phyloP scores from a whole-genome alignment of 2,329 filamentous ascomycete genomes.

The Colletotrichum neosansevieriae region DNA sequence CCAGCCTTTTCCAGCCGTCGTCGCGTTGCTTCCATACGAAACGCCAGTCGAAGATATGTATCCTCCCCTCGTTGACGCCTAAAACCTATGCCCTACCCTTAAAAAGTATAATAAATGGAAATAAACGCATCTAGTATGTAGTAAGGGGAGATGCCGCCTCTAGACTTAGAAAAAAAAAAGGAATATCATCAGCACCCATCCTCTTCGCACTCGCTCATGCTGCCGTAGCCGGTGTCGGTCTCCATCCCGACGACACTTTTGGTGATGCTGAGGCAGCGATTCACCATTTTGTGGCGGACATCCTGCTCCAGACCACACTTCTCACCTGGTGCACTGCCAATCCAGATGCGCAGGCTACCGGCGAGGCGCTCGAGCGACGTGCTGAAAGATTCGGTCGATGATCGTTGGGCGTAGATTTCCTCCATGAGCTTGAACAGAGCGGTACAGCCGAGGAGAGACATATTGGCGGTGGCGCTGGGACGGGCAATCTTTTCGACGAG shows the following conservation, averaged over 20 bases:
- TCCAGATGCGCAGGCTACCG: conserved; percentile 70
- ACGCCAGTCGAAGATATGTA: conserved; percentile 23
- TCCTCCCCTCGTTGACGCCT: conserved; percentile 20
- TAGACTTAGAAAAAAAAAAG: neutral
- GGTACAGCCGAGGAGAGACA: conserved; percentile 71
- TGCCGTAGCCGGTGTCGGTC: conserved; percentile 70
- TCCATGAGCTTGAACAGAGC: conserved; percentile 71
- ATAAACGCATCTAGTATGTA: conserved; percentile 27
- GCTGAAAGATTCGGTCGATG: conserved; percentile 60
- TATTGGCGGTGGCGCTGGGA: conserved; percentile 54
- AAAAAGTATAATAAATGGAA: conserved; percentile 27
- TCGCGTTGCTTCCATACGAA: conserved; percentile 31
- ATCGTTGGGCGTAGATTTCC: conserved; percentile 60
- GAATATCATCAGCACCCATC: conserved; percentile 39
- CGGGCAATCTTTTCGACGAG: conserved; percentile 64
- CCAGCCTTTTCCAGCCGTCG: conserved; percentile 36
- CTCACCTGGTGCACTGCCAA: conserved; percentile 64
- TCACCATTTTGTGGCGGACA: conserved; percentile 66
- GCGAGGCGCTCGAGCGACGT: conserved; percentile 67
- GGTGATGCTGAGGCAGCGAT: conserved; percentile 67
- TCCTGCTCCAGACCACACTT: conserved; percentile 63
- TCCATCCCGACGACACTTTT: conserved; percentile 71
- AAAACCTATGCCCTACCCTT: conserved; percentile 19
- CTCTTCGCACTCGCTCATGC: conserved; percentile 64
- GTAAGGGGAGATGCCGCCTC: conserved; percentile 15